Evolutionary conservation across 2,329 filamentous ascomycete species (phyloP).

Genomic region (Raffaelea albimanens): DNA sequence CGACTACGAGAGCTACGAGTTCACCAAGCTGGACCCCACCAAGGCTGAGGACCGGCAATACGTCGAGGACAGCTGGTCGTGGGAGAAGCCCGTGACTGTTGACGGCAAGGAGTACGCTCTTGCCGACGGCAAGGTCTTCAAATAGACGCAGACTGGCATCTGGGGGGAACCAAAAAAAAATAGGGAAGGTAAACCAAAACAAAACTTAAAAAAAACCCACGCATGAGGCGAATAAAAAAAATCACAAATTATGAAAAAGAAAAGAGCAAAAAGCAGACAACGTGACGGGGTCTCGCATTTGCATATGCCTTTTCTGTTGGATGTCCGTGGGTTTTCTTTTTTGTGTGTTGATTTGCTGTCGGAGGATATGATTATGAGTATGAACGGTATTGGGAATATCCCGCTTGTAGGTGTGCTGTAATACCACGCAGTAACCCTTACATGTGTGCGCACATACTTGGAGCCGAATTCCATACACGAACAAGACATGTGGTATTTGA

Average conservation of each 20-base stretch:
- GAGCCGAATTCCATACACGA: too few species aligned
- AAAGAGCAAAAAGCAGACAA: neutral
- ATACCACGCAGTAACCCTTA: too few species aligned
- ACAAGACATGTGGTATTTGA: too few species aligned
- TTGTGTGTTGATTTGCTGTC: too few species aligned
- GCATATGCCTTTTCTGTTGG: neutral
- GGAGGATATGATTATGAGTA: too few species aligned
- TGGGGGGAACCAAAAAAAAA: neutral
- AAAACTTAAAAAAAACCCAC: neutral
- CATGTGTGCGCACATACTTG: too few species aligned
- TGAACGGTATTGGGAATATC: too few species aligned
- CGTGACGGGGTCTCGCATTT: too few species aligned
- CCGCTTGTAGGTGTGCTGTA: too few species aligned
- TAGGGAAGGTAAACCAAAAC: neutral
- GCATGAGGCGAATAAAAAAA: too few species aligned
- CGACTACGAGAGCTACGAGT: constrained; percentile 92
- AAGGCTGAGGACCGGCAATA: constrained; percentile 79
- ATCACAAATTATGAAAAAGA: neutral
- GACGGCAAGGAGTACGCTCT: constrained; percentile 83
- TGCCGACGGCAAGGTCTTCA: constrained; percentile 97
- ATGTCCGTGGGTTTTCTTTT: too few species aligned
- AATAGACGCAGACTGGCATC: constrained; percentile 50
- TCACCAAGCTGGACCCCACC: constrained; percentile 88
- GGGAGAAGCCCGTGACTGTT: constrained; percentile 75
- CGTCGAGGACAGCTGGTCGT: constrained; percentile 80